phyloP scores from a whole-genome alignment of 2,329 filamentous ascomycete species.

The Aspergillus japonicus region DNA sequence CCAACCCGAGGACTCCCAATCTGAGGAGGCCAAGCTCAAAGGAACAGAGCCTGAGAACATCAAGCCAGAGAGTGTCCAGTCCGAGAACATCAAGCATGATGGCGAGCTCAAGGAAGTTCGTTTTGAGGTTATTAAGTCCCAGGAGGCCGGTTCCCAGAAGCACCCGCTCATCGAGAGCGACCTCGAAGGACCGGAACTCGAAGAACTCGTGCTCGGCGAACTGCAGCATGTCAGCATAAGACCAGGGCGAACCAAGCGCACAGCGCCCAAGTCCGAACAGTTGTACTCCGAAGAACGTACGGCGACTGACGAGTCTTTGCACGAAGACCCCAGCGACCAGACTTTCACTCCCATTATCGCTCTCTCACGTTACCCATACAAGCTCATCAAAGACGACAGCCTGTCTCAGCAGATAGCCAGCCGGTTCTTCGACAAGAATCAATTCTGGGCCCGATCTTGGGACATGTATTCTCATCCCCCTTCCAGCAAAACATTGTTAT shows the following conservation, averaged over 20 bases:
- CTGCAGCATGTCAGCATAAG: neutral
- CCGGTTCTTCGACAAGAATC: slow-evolving; percentile 41
- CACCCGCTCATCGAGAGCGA: neutral
- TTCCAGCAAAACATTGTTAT: neutral
- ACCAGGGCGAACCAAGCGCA: neutral
- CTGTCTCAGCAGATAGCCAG: slow-evolving; percentile 34
- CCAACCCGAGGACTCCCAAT: neutral
- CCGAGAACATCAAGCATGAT: too few species aligned
- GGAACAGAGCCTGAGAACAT: neutral
- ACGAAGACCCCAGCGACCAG: slow-evolving; percentile 14
- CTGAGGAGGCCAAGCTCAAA: neutral
- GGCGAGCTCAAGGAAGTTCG: neutral
- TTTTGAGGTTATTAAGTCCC: neutral
- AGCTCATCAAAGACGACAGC: slow-evolving; percentile 34
- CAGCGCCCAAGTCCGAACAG: neutral
- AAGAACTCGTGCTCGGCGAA: neutral
- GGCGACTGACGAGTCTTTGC: neutral
- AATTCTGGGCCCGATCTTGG: slow-evolving; percentile 62
- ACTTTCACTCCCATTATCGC: slow-evolving; percentile 43
- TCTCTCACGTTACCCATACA: slow-evolving; percentile 45
- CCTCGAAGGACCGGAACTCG: neutral
- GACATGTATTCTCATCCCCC: slow-evolving; percentile 63
- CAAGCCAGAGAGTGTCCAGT: neutral
- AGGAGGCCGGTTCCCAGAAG: neutral
- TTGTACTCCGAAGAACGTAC: neutral